A percentile compares a stretch with the other conserved stretches of the same genome.
These are phyloP conservation scores for Cyberlindnera euphorbiiphila DNA, from an alignment of 805 yeast genomes.

Conservation along the genomic window DNA sequence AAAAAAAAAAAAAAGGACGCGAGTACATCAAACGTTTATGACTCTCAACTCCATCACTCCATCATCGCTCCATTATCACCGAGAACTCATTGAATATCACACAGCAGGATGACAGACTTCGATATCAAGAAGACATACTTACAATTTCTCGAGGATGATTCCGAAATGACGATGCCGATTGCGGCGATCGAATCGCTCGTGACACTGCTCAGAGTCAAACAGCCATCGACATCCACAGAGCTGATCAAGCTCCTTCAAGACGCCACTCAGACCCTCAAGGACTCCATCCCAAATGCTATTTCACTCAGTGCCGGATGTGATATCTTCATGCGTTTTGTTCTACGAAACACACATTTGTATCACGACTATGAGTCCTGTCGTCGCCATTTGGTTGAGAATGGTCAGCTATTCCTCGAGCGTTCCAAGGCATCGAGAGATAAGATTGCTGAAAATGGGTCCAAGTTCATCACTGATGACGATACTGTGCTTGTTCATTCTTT, in stretches of 20 bases:
- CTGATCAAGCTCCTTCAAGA: constrained; percentile 75
- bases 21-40: neutral
- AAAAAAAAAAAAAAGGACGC: constrained; percentile 6
- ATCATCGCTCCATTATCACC: neutral
- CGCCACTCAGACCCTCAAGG: constrained; percentile 71
- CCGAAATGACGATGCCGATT: constrained; percentile 98
- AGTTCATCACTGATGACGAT: constrained; percentile 92
- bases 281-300: constrained; percentile 83
- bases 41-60: neutral
- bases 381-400: constrained; percentile 85
- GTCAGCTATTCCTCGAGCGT: constrained; percentile 84
- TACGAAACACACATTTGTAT: constrained; percentile 79
- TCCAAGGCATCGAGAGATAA: constrained; percentile 86
- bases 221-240: constrained; percentile 93
- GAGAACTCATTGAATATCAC: neutral
- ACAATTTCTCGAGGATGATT: constrained; percentile 77
- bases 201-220: constrained; percentile 72
- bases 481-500: constrained; percentile 84
- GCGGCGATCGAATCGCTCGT: constrained; percentile 97
- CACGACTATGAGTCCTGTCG: constrained; percentile 95
- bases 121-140: constrained; percentile 82
- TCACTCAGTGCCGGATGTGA: constrained; percentile 97
- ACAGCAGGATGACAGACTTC: constrained; percentile 43
- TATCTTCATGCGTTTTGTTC: constrained; percentile 87
- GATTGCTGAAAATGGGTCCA: constrained; percentile 83